Evolutionary conservation across 768 basidiomycete species (phyloP), one percentile per base, ranked within the genome.

Genomic region (Agaricus sinodeliciosus): DNA sequence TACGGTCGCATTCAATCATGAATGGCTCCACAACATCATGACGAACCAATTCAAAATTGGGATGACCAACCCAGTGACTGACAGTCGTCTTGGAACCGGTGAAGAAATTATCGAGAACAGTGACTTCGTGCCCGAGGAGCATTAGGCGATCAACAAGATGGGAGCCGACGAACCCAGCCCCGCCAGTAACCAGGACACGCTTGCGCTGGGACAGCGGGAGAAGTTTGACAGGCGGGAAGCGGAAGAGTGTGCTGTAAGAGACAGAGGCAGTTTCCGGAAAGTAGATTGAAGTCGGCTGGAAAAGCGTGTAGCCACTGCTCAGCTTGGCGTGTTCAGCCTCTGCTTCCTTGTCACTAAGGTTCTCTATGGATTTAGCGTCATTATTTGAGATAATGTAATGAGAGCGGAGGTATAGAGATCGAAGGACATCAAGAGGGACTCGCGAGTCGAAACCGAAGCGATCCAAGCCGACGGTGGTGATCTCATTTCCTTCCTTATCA

Each of bases 151-250:
- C 96, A 49, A 99, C 90, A 44, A 99, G 84, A 72, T 99, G 96
- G 28, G 93, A 95, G 13, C 96, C 96, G 55, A 99, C 95, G 68
- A 99, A 99, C n/a, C 96, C 96, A 35, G 95, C 96, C 39, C 96
- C 95, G 54, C 95, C 95, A 18, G 95, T 98, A 60, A 97, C 87
- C 37, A 99, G 81, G 60, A 98, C 73, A 55, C 95, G 87, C 71
- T 95, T 96, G 62, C 92, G 82, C 56, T 73, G 67, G 2, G 82
- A 74, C 18, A 88, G 82, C 9, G 90, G 69, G 43, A 99, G 81
- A 44, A 94, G 82, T 62, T 82, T 90, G 55, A 99, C 94, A 3
- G 95, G 92, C 9, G 94, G 90, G 69, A 94, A 99, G 41, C 90
- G 85, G 49, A 88, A 84, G 52, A 95, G 80, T 22, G 93, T 92